Base-by-base conservation (phyloP, 2,329 filamentous ascomycete genomes). In the Fusarium sp. region DNA sequence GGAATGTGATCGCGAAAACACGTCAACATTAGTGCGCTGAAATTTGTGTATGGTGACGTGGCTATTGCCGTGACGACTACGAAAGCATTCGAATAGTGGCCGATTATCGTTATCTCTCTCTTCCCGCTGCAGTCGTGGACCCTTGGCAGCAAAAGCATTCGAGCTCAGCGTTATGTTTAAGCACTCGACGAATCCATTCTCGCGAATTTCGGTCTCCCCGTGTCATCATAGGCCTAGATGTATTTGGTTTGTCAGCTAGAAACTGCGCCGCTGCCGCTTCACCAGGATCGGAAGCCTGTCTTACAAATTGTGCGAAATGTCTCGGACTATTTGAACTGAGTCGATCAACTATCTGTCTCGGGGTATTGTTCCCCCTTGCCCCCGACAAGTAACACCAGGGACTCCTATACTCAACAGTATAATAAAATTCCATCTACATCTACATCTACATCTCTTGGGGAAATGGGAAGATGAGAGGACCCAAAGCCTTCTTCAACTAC, bases 281-380 rank as follows among this genome's bases (percentile, higher is more conserved):
- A 24, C 30, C 17, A n/a, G 35, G n/a, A 43, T 30, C 43, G 30
- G 37, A 53, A 63, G 35, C 43, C 28, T 44, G 32, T 43, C 40
- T 52, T 43, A 40, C 30, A 44, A 54, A 50, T 59, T 40, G 39
- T 45, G 51, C 30, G 17, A 45, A 39, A 54, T 68, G 59, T 52
- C 51, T 64, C 52, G 22, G 59, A 30, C 35, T 59, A 51, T 48
- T 20, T 41, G 28, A 20, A 47, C 37, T 9, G 22, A 41, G 35
- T 37, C 28, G 48, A 35, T 48, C 26, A 44, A 43, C 47, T 30
- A 15, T 24, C 17, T 61, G 37, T 51, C 45, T 55, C 41, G 32
- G 32, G 19, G 20, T 24, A n/a, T 26, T 52, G 41, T 51, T 14
- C 50, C 28, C 40, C 41, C 10, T 19, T 20, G 20, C n/a, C 17